Evolutionary conservation across 306 rosid genomes (phyloP).

Genomic region (Acmispon strigosus): DNA sequence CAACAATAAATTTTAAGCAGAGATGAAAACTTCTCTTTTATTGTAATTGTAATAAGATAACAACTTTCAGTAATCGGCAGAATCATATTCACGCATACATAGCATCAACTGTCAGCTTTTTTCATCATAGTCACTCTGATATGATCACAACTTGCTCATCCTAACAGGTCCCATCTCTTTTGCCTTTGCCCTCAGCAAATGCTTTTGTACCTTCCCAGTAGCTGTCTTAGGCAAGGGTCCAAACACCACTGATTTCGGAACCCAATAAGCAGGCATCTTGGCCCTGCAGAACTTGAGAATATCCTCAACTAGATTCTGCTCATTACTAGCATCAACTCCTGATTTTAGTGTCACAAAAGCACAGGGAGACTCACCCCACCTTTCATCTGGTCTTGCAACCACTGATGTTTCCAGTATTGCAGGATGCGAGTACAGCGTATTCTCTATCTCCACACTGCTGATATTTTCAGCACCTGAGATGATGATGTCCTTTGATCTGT

Average conservation of each 20-base stretch:
- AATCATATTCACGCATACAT: not conserved
- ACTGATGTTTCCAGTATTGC: conserved; percentile 68
- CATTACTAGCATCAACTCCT: conserved; percentile 44
- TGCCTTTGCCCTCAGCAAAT: conserved; percentile 68
- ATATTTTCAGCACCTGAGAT: conserved; percentile 94
- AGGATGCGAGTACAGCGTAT: conserved; percentile 60
- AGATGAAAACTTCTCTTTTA: not conserved
- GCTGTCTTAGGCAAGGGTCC: conserved; percentile 31
- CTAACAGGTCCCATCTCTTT: conserved; percentile 63
- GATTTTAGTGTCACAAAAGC: conserved; percentile 62
- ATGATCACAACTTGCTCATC: conserved; percentile 24
- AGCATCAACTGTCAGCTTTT: not conserved
- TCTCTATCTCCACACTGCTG: conserved; percentile 87
- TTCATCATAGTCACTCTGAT: not conserved
- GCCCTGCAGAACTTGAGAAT: conserved; percentile 68
- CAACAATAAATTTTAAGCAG: not conserved
- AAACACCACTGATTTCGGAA: conserved; percentile 43
- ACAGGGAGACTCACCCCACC: conserved; percentile 77
- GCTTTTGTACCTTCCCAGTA: conserved; percentile 56
- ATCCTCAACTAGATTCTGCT: conserved; percentile 47
- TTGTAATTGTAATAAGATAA: not conserved
- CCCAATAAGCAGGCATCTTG: conserved; percentile 82
- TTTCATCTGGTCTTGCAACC: conserved; percentile 81
- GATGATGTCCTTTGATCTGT: conserved; percentile 90
- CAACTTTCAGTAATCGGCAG: not conserved